phyloP scores from a whole-genome alignment of 2,329 filamentous ascomycete species.

The Leptographium flavum region DNA sequence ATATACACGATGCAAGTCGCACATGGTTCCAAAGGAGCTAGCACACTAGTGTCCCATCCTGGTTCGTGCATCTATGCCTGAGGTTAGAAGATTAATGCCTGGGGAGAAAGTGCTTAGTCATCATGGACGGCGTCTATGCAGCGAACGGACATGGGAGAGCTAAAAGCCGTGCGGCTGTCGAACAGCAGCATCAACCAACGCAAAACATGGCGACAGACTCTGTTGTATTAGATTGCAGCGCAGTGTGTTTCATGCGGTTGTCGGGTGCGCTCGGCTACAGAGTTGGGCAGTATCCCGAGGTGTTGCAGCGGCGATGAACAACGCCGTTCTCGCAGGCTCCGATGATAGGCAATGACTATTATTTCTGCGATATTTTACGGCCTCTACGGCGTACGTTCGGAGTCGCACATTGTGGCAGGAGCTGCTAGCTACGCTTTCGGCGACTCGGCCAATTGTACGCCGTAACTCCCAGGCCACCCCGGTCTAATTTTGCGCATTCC shows the following conservation, averaged over 20 bases:
- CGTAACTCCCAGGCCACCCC: background rate
- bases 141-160: background rate
- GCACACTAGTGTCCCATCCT: too few species aligned
- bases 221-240: too few species aligned
- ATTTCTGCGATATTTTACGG: background rate
- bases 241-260: background rate
- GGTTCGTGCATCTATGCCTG: too few species aligned
- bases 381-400: too few species aligned
- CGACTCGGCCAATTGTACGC: conserved; percentile 1
- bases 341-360: background rate
- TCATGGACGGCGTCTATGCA: background rate
- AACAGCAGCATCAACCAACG: background rate
- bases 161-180: background rate
- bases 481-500: background rate
- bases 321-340: background rate
- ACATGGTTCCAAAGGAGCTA: too few species aligned
- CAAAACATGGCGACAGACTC: background rate
- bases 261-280: too few species aligned
- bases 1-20: too few species aligned
- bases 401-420: background rate
- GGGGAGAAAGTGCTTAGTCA: too few species aligned
- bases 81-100: too few species aligned
- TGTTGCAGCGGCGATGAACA: background rate
- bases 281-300: background rate
- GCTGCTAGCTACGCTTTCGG: background rate